These are phyloP conservation scores for Spathaspora girioi DNA, from an alignment of 805 yeast genomes.

Conservation along the genomic window DNA sequence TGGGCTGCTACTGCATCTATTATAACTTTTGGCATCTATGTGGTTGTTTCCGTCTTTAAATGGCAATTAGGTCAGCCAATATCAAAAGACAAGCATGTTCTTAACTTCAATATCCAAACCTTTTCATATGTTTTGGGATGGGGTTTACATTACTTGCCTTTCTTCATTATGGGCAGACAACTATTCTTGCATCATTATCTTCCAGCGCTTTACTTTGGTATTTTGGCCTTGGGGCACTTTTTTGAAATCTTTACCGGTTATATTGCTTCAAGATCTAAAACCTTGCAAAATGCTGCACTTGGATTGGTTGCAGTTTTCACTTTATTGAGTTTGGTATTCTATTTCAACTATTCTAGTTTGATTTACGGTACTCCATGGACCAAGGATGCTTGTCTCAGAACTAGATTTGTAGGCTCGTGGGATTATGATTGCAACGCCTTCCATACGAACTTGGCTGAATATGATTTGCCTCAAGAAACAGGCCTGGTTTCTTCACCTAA, in stretches of 20 bases:
- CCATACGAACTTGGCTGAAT: conserved; percentile 27
- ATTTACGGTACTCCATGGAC: conserved; percentile 84
- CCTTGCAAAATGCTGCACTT: conserved; percentile 43
- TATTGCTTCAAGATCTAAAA: conserved; percentile 33
- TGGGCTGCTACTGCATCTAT: conserved; percentile 62
- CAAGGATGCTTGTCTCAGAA: conserved; percentile 53
- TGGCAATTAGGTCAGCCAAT: conserved; percentile 57
- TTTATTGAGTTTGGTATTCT: conserved; percentile 50
- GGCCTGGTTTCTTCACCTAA: conserved; percentile 17
- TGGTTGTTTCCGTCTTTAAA: conserved; percentile 45
- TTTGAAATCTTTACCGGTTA: conserved; percentile 49
- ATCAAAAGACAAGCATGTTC: conserved; percentile 47
- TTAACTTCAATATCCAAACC: conserved; percentile 62
- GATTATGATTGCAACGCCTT: conserved; percentile 80
- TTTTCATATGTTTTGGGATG: conserved; percentile 67
- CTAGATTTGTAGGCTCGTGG: conserved; percentile 68
- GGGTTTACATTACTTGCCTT: conserved; percentile 68
- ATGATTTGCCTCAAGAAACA: conserved; percentile 15
- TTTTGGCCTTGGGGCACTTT: conserved; percentile 70
- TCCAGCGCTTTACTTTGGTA: conserved; percentile 87
- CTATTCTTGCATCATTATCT: conserved; percentile 90
- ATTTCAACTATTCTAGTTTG: conserved; percentile 62
- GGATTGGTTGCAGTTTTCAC: conserved; percentile 47
- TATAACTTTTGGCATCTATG: conserved; percentile 46
- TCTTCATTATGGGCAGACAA: conserved; percentile 88